Percentiles rank a stretch among this genome's conserved stretches.
phyloP scores from a whole-genome alignment of 768 basidiomycete genomes.

The Macrolepiota dolichaula region DNA sequence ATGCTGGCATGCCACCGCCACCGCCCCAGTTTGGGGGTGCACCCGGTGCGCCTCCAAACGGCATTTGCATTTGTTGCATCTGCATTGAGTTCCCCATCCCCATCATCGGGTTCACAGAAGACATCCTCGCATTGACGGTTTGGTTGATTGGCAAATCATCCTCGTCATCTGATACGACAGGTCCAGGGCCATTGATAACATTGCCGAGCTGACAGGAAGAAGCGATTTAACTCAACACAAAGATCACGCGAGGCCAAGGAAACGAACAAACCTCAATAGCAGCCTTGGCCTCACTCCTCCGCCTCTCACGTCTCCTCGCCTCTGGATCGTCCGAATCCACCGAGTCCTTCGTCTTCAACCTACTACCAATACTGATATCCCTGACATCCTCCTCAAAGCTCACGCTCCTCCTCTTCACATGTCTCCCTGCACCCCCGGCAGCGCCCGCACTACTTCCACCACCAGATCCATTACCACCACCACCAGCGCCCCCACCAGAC shows the following conservation, averaged over 20 bases:
- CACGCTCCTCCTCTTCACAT: conserved; percentile 60
- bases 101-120: conserved; percentile 45
- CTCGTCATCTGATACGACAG: conserved; percentile 53
- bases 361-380: conserved; percentile 18
- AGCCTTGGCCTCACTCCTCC: conserved; percentile 80
- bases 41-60: conserved; percentile 19
- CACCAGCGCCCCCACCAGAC: neutral
- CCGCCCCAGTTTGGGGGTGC: conserved; percentile 20
- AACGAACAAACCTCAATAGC: conserved; percentile 70
- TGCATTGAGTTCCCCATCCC: conserved; percentile 30
- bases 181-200: conserved; percentile 76
- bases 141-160: conserved; percentile 48
- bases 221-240: conserved; percentile 10
- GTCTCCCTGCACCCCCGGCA: conserved; percentile 16
- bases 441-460: neutral
- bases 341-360: conserved; percentile 15
- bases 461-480: conserved; percentile 31
- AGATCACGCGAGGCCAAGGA: conserved; percentile 4
- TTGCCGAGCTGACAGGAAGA: conserved; percentile 70
- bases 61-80: conserved; percentile 27
- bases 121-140: conserved; percentile 35
- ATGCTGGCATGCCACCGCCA: conserved; percentile 25
- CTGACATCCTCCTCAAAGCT: conserved; percentile 58
- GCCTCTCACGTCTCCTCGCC: conserved; percentile 63
- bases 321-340: conserved; percentile 35